A percentile compares a stretch with the other conserved stretches of the same genome.
These are phyloP conservation scores for Novymonas esmeraldas DNA, from an alignment of 208 protist species.

Conservation along the genomic window DNA sequence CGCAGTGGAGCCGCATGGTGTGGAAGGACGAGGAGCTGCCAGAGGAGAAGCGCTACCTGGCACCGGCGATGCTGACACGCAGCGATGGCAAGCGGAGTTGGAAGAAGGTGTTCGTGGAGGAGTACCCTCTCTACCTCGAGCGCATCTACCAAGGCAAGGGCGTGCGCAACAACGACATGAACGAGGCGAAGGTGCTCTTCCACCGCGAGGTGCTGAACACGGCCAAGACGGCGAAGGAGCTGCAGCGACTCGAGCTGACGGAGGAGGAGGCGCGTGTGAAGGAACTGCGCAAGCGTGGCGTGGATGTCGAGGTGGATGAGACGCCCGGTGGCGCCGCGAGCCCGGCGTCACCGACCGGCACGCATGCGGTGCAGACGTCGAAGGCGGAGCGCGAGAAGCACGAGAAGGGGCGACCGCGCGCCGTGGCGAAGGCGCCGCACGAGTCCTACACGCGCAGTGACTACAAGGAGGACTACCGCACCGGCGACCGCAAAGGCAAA, in stretches of 20 bases:
- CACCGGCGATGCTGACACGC: conserved; percentile 45
- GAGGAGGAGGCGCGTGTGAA: conserved; percentile 53
- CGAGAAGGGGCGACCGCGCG: conserved; percentile 21
- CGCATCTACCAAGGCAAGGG: conserved; percentile 53
- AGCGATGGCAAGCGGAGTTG: conserved; percentile 63
- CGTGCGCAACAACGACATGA: conserved; percentile 58
- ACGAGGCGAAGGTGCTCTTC: conserved; percentile 61
- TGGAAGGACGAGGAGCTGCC: conserved; percentile 56
- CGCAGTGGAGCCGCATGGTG: conserved; percentile 63
- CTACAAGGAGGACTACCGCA: conserved; percentile 56
- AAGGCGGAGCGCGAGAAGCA: conserved; percentile 10
- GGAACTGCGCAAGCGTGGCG: conserved; percentile 39
- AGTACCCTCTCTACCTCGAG: conserved; percentile 69
- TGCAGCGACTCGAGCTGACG: conserved; percentile 49
- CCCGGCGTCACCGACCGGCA: background rate
- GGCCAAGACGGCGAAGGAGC: conserved; percentile 44
- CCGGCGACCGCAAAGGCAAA: conserved; percentile 62
- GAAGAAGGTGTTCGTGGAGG: conserved; percentile 67
- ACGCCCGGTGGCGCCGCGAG: conserved; percentile 1
- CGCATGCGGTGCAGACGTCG: background rate
- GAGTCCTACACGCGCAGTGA: conserved; percentile 46
- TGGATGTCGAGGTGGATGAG: conserved; percentile 40
- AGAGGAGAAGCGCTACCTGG: conserved; percentile 40
- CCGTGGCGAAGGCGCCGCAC: conserved; percentile 14
- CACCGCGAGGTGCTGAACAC: conserved; percentile 51